Conservation (phyloP, 2,329 filamentous ascomycete species). For the Arthrobotrys sinensis region DNA sequence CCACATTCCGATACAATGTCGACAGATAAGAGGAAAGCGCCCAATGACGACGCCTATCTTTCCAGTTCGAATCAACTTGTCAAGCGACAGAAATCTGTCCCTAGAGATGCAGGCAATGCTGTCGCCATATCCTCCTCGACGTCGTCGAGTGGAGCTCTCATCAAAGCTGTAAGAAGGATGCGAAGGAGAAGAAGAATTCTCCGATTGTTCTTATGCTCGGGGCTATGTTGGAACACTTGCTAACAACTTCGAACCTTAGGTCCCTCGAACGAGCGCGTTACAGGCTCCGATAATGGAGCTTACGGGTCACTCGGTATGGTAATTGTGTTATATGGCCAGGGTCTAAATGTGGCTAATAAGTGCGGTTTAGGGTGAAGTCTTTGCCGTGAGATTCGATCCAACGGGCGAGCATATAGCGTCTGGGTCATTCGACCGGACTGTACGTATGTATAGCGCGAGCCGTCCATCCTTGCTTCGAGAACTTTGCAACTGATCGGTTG, state of each 20-base stretch:
- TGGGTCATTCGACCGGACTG: constrained; percentile 92
- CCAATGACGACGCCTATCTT: constrained; percentile 78
- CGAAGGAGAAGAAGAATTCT: neutral
- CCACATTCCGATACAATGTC: constrained; percentile 76
- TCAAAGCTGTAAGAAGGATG: constrained; percentile 75
- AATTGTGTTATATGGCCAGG: neutral
- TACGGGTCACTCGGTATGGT: constrained; percentile 71
- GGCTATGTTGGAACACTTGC: constrained; percentile 68
- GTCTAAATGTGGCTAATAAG: constrained; percentile 44
- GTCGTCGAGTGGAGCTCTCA: constrained; percentile 75
- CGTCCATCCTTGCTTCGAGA: neutral
- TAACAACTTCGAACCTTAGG: constrained; percentile 70
- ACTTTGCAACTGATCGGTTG: constrained; percentile 13
- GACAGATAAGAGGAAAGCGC: constrained; percentile 91
- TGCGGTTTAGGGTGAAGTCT: constrained; percentile 80
- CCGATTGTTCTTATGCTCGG: constrained; percentile 66
- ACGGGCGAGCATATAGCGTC: constrained; percentile 91
- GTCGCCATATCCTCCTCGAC: constrained; percentile 74
- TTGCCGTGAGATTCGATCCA: constrained; percentile 89
- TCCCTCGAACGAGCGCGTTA: constrained; percentile 83
- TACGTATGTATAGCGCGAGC: constrained; percentile 74
- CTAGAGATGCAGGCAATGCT: constrained; percentile 72
- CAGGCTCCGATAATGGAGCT: constrained; percentile 96
- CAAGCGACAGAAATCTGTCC: constrained; percentile 86
- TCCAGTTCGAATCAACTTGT: constrained; percentile 82